Evolutionary conservation across 2,329 filamentous ascomycete species (phyloP).

Genomic region (Blastomyces percursus): DNA sequence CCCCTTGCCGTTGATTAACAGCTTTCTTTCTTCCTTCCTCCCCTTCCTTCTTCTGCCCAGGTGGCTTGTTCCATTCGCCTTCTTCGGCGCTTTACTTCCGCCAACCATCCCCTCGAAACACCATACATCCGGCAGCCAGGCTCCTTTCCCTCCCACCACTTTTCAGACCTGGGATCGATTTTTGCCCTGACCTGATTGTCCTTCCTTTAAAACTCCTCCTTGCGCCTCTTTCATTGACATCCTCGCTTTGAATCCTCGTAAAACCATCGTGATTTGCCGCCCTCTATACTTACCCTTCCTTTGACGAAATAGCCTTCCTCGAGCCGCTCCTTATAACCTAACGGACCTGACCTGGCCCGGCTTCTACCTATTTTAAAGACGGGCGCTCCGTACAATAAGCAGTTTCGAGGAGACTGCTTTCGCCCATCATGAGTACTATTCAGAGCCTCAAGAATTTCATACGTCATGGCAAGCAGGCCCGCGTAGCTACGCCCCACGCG

Average conservation of each 20-base stretch:
- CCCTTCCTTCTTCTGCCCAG: not conserved
- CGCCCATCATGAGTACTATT: slow-evolving; percentile 54
- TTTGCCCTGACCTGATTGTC: not conserved
- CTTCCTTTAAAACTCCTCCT: not conserved
- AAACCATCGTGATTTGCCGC: not conserved
- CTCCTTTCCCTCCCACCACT: not conserved
- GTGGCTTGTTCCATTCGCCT: not conserved
- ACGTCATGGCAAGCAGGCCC: slow-evolving; percentile 92
- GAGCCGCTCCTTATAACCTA: not conserved
- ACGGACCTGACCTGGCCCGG: not conserved
- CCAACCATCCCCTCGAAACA: not conserved
- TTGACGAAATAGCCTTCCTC: not conserved
- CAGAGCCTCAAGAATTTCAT: slow-evolving; percentile 98
- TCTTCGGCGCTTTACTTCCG: not conserved
- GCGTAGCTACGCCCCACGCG: slow-evolving; percentile 50
- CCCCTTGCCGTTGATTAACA: not conserved
- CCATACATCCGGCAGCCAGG: not conserved
- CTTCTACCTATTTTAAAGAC: not conserved
- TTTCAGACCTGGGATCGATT: not conserved
- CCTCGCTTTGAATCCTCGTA: not conserved
- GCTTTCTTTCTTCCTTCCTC: not conserved
- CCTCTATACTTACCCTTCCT: not conserved
- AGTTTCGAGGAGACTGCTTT: not conserved
- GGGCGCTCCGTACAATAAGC: not conserved
- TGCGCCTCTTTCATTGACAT: not conserved